These are phyloP conservation scores for Coemansia sp. DNA, from an alignment of 192 early-diverging fungal genomes.

Conservation along the genomic window DNA sequence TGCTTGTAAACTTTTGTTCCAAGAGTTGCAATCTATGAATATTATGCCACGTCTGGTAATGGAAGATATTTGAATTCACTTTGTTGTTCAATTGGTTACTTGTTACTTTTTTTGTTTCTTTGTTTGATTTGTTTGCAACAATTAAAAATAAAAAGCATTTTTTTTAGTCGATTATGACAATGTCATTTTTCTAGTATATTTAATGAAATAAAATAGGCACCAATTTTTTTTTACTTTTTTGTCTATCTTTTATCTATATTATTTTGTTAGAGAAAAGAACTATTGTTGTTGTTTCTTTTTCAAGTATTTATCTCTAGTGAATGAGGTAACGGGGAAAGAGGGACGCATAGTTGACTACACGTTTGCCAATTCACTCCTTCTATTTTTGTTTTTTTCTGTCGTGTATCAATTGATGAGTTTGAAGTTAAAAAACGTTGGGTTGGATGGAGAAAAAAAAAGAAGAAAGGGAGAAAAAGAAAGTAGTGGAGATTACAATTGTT, in stretches of 20 bases:
- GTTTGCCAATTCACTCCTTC: too few species aligned
- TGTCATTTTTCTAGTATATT: too few species aligned
- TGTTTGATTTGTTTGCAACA: not conserved
- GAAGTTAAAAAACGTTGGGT: too few species aligned
- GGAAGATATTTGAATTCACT: constrained; percentile 49
- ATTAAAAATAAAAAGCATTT: not conserved
- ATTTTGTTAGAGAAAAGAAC: not conserved
- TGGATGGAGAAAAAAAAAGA: too few species aligned
- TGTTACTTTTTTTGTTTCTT: constrained; percentile 4
- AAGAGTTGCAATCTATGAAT: constrained; percentile 97
- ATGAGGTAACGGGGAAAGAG: too few species aligned
- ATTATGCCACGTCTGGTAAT: constrained; percentile 77
- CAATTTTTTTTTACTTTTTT: not conserved
- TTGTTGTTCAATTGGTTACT: not conserved
- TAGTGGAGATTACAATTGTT: too few species aligned
- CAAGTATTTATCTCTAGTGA: not conserved
- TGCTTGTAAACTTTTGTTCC: constrained; percentile 96
- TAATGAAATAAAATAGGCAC: too few species aligned
- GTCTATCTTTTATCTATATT: not conserved
- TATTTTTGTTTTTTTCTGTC: too few species aligned
- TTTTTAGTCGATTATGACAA: not conserved
- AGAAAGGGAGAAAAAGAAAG: too few species aligned
- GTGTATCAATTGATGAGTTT: too few species aligned
- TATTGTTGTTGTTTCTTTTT: not conserved
- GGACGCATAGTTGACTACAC: too few species aligned